These are phyloP conservation scores for Sphagnum contortum DNA, from an alignment of 225 moss, liverwort and hornwort genomes.

Conservation along the genomic window DNA sequence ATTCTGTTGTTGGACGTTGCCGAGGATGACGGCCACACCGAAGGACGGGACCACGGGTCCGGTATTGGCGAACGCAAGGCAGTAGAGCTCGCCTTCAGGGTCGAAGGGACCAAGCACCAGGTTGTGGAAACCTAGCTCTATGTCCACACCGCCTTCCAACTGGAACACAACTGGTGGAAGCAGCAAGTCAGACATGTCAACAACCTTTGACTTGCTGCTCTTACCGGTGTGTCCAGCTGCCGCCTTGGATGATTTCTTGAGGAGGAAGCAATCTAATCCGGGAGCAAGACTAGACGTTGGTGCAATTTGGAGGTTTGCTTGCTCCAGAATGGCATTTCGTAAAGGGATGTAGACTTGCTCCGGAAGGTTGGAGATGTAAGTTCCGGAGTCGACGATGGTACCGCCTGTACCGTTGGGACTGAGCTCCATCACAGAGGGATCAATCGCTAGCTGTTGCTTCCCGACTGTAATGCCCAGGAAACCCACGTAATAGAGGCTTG, in stretches of 20 bases:
- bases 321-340: not conserved
- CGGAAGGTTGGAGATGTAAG: slow-evolving; percentile 4
- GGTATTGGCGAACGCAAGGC: slow-evolving; percentile 4
- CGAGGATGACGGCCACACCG: slow-evolving; percentile 1
- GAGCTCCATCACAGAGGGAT: slow-evolving; percentile 3
- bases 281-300: slow-evolving; percentile 2
- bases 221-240: too few relatives aligned
- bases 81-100: slow-evolving; percentile 5
- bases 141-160: slow-evolving; percentile 1
- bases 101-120: slow-evolving; percentile 8
- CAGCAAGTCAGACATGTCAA: too few relatives aligned
- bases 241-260: too few relatives aligned
- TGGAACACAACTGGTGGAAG: slow-evolving; percentile 6
- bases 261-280: slow-evolving; percentile 6
- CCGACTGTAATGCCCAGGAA: slow-evolving; percentile 6
- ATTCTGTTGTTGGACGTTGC: slow-evolving; percentile 3
- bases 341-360: slow-evolving; percentile 5
- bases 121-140: slow-evolving; percentile 1
- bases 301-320: slow-evolving; percentile 2
- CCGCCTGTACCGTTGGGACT: slow-evolving; percentile 4
- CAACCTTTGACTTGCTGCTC: too few relatives aligned
- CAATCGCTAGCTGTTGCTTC: not conserved
- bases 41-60: not conserved
- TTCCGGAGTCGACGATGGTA: slow-evolving; percentile 8
- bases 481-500: slow-evolving; percentile 3